Evolutionary conservation across 352 stramenopile species (phyloP), one percentile per base, ranked within the genome.

Genomic region (Phytopythium montanum): DNA sequence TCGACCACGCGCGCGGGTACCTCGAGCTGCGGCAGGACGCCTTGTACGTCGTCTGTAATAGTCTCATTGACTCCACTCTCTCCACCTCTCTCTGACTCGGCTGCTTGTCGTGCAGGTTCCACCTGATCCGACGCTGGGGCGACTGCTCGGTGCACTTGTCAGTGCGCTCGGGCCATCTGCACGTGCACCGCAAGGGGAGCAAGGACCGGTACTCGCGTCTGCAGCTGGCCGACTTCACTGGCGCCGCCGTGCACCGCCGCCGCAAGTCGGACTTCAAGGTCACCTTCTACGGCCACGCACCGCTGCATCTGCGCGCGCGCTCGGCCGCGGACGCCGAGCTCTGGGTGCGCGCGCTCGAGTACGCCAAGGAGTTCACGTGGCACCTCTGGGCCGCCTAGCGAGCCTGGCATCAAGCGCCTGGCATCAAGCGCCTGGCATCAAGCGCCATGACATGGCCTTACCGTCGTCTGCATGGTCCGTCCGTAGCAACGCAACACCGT

Each of bases 351-450:
- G 60, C 67, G 19, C 55, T 74, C 28, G 67, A 74, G 45, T 74
- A 74, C 56, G 67, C 63, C 41, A 74, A 74, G 57, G 67, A 74
- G 53, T 59, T 53, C 56, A 71, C 67, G 19, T 74, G 63, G 67
- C 53, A 61, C 44, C 44, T 61, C 44, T 64, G 58, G 50, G 28
- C 58, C 23, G 56, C 28, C n/a, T 51, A 45, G 18, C n/a, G n/a
- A n/a, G n/a, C n/a, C n/a, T n/a, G n/a, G n/a, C n/a, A n/a, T n/a
- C n/a, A n/a, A 10, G 9, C 14, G n/a, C n/a, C n/a, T n/a, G n/a
- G n/a, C n/a, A n/a, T n/a, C n/a, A n/a, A 10, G 9, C 14, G 18
- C 5, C 9, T n/a, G 4, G 2, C 7, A 10, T 12, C 19, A 14
- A 23, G 2, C 12, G 2, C 38, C 38, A 18, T 2, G 18, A 1